Percentiles rank a stretch among this genome's conserved stretches.
These are phyloP conservation scores for Leptographium flavum DNA, from an alignment of 2,329 filamentous ascomycete genomes.

Conservation along the genomic window DNA sequence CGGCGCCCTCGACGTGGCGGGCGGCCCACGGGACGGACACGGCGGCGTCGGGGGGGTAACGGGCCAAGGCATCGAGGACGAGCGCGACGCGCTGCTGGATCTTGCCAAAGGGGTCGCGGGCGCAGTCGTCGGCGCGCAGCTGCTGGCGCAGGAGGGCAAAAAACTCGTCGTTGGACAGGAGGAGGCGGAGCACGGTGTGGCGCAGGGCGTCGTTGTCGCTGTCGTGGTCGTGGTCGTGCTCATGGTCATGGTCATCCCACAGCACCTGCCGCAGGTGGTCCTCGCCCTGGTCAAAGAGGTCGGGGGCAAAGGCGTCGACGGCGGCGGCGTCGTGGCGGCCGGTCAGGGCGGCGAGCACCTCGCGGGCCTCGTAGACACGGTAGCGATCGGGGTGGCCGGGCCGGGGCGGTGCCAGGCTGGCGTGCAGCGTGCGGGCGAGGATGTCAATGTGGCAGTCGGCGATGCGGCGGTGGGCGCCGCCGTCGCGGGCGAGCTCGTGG, in stretches of 20 bases:
- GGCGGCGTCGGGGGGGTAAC: not conserved
- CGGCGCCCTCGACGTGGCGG: constrained; percentile 27
- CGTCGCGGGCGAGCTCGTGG: constrained; percentile 4
- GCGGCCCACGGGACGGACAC: constrained; percentile 34
- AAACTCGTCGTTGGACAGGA: constrained; percentile 38
- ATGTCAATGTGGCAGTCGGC: constrained; percentile 36
- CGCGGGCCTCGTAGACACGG: constrained; percentile 33
- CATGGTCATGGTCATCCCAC: constrained; percentile 3
- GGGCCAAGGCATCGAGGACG: constrained; percentile 27
- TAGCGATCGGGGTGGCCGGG: constrained; percentile 17
- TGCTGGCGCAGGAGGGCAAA: constrained; percentile 36
- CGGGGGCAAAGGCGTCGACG: constrained; percentile 29
- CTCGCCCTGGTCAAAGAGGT: constrained; percentile 23
- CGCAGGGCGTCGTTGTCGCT: constrained; percentile 32
- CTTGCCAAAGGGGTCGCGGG: constrained; percentile 32
- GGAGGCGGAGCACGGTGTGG: constrained; percentile 36
- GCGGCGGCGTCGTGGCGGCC: constrained; percentile 20
- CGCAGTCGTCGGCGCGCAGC: constrained; percentile 27
- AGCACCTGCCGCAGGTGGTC: constrained; percentile 5
- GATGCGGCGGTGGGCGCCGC: constrained; percentile 26
- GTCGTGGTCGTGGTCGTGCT: not conserved
- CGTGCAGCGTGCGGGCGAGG: constrained; percentile 37
- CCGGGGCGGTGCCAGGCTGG: constrained; percentile 23
- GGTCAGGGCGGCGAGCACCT: constrained; percentile 34
- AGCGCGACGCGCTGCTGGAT: constrained; percentile 32